Conservation (phyloP, 495 filamentous ascomycete species). For the Penicillium samsonianum region DNA sequence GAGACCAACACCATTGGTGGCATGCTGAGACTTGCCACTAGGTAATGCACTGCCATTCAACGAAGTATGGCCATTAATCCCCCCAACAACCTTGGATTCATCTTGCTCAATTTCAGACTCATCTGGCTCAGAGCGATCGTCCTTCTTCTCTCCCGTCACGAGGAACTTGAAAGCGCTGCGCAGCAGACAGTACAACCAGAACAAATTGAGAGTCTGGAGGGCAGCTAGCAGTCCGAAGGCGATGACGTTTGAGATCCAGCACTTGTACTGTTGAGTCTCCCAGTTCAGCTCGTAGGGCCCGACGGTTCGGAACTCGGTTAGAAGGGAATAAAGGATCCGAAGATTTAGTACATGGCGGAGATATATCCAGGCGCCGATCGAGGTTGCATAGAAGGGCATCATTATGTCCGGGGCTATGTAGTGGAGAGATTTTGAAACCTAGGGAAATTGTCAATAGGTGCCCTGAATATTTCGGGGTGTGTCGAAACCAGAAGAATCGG, state of each 20-base stretch:
- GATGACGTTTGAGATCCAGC: constrained; percentile 64
- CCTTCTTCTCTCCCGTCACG: constrained; percentile 28
- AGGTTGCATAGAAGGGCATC: constrained; percentile 73
- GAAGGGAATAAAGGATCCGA: constrained; percentile 69
- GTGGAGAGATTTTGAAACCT: constrained; percentile 86
- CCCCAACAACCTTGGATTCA: background rate
- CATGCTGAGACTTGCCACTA: background rate
- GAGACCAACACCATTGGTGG: background rate
- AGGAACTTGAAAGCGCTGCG: constrained; percentile 37
- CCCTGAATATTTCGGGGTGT: background rate
- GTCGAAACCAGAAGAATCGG: background rate
- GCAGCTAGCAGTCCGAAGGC: constrained; percentile 62
- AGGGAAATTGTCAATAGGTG: background rate
- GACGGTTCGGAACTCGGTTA: constrained; percentile 77
- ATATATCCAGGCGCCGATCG: constrained; percentile 80
- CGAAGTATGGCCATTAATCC: background rate
- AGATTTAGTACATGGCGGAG: constrained; percentile 87
- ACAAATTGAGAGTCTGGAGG: constrained; percentile 72
- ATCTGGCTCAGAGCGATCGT: constrained; percentile 24
- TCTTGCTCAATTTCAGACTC: constrained; percentile 21
- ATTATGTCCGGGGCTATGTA: constrained; percentile 73
- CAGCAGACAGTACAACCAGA: constrained; percentile 75
- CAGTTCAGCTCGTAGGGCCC: constrained; percentile 80
- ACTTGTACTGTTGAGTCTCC: constrained; percentile 75
- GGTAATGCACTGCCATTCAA: background rate